phyloP scores from a whole-genome alignment of 192 early-diverging fungal genomes.

The Gorgonomyces haynaldii region DNA sequence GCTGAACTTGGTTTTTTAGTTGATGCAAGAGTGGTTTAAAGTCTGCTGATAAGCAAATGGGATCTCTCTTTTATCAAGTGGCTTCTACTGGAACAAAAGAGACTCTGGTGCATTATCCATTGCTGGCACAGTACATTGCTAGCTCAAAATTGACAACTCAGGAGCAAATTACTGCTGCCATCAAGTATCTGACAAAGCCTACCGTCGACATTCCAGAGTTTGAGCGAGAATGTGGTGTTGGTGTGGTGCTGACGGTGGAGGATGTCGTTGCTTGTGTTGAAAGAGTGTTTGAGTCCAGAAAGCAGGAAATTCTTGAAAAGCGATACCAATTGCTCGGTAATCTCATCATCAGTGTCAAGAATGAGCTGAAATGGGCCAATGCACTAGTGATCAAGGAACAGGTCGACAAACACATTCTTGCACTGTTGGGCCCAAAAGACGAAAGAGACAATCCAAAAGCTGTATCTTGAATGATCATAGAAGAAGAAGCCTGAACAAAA shows the following conservation, averaged over 20 bases:
- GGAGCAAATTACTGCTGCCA: conserved; percentile 88
- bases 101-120: conserved; percentile 60
- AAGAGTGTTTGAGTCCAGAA: conserved; percentile 50
- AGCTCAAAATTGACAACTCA: conserved; percentile 48
- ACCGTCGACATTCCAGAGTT: conserved; percentile 49
- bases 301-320: conserved; percentile 63
- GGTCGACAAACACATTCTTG: conserved; percentile 73
- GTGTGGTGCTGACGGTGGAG: conserved; percentile 67
- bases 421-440: conserved; percentile 94
- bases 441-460: conserved; percentile 72
- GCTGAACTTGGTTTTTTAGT: conserved; percentile 21
- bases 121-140: conserved; percentile 69
- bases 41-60: conserved; percentile 24
- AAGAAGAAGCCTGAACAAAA: conserved; percentile 53
- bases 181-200: conserved; percentile 66
- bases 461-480: conserved; percentile 17
- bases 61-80: conserved; percentile 74
- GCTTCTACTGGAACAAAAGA: conserved; percentile 77
- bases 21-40: conserved; percentile 3
- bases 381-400: conserved; percentile 73
- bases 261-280: conserved; percentile 58
- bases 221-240: conserved; percentile 83
- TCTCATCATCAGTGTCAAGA: conserved; percentile 57
- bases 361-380: conserved; percentile 81
- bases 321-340: conserved; percentile 75